These are phyloP conservation scores for Penicillium sp. DNA, from an alignment of 2,329 filamentous ascomycete genomes.

Conservation along the genomic window DNA sequence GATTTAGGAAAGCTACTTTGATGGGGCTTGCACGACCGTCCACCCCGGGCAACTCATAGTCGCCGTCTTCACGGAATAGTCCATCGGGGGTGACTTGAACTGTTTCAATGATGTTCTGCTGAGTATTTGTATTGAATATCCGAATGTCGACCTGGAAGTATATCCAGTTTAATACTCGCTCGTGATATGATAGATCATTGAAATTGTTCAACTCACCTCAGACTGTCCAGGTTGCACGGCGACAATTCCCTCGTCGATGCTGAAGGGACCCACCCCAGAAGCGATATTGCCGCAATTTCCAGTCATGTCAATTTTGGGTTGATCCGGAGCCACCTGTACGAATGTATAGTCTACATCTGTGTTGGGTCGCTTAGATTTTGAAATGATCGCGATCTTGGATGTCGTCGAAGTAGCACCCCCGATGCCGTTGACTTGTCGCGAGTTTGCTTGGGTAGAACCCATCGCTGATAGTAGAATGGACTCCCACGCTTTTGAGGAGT, in stretches of 20 bases:
- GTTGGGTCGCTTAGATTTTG: slow-evolving; percentile 46
- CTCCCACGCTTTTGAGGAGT: slow-evolving; percentile 29
- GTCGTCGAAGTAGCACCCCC: slow-evolving; percentile 69
- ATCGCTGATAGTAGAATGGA: slow-evolving; percentile 37
- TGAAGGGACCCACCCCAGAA: slow-evolving; percentile 66
- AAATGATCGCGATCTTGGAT: slow-evolving; percentile 70
- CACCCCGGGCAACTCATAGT: slow-evolving; percentile 66
- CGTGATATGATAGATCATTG: too few species aligned
- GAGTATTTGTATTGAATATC: slow-evolving; percentile 71
- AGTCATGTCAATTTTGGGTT: slow-evolving; percentile 63
- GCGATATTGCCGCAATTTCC: slow-evolving; percentile 75
- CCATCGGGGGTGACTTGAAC: slow-evolving; percentile 57
- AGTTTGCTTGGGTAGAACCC: slow-evolving; percentile 34
- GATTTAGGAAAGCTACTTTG: slow-evolving; percentile 61
- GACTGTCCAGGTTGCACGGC: slow-evolving; percentile 24
- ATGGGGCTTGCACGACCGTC: slow-evolving; percentile 59
- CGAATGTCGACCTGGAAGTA: slow-evolving; percentile 53
- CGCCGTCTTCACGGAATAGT: slow-evolving; percentile 48
- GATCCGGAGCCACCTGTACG: slow-evolving; percentile 65
- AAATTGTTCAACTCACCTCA: slow-evolving; percentile 13
- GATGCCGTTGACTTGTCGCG: slow-evolving; percentile 69
- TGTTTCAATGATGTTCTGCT: slow-evolving; percentile 60
- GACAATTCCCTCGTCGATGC: slow-evolving; percentile 59
- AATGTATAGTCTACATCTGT: slow-evolving; percentile 71
- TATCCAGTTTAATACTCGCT: too few species aligned